Conservation (phyloP, 768 basidiomycete species). For the Termitomyces sp. region DNA sequence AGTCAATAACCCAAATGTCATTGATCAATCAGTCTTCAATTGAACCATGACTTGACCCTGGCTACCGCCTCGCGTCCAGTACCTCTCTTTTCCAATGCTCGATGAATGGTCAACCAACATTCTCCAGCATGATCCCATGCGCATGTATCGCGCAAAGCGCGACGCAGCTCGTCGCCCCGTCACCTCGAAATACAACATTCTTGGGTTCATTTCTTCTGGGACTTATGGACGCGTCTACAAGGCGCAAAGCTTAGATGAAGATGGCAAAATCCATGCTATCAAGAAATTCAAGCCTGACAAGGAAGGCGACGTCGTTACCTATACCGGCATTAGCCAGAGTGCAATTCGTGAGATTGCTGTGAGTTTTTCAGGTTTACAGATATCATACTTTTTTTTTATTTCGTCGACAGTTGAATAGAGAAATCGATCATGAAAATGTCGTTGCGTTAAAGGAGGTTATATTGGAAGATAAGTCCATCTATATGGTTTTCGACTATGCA, state of each 20-base stretch:
- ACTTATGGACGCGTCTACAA: constrained; percentile 99
- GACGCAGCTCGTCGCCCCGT: constrained; percentile 67
- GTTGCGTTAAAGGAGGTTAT: constrained; percentile 92
- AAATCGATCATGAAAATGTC: constrained; percentile 87
- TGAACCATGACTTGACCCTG: constrained; percentile 8
- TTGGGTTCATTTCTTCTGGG: constrained; percentile 97
- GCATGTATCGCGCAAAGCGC: constrained; percentile 73
- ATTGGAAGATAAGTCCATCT: constrained; percentile 96
- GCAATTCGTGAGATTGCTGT: constrained; percentile 96
- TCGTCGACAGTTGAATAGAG: constrained; percentile 67
- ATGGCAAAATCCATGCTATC: constrained; percentile 81
- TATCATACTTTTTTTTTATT: constrained; percentile 11
- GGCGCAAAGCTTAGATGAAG: constrained; percentile 71
- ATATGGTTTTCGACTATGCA: constrained; percentile 99
- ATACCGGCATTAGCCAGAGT: constrained; percentile 97
- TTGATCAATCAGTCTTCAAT: no score
- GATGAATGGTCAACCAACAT: constrained; percentile 31
- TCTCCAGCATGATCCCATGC: constrained; percentile 78
- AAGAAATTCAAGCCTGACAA: constrained; percentile 99
- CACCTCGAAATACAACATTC: constrained; percentile 79
- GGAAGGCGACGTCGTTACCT: constrained; percentile 92
- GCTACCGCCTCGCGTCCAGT: neutral
- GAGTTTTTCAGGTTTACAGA: constrained; percentile 20
- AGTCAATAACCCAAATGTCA: neutral
- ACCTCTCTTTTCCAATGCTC: constrained; percentile 15